phyloP scores from a whole-genome alignment of 2,329 filamentous ascomycete species.

The Epichloe elymi region DNA sequence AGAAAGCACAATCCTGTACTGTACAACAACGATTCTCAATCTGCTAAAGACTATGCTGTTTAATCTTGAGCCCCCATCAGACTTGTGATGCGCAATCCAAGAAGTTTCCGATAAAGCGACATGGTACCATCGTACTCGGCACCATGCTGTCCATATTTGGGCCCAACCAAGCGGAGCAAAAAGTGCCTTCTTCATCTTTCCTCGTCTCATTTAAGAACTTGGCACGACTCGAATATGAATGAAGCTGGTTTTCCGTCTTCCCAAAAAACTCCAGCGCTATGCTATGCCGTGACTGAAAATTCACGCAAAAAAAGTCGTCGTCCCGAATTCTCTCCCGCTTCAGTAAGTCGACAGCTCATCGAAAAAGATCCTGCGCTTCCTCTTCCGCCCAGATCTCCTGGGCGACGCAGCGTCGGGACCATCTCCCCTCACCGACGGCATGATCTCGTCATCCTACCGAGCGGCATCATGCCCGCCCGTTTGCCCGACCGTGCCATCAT shows the following conservation, averaged over 20 bases:
- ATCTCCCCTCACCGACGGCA: too few species aligned
- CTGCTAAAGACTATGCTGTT: too few species aligned
- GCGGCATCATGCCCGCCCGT: too few species aligned
- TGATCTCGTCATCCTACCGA: too few species aligned
- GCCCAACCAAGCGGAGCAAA: background rate
- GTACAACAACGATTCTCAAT: too few species aligned
- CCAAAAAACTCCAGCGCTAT: constrained; percentile 3
- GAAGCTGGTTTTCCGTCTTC: background rate
- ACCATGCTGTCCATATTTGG: background rate
- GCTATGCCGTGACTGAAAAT: background rate
- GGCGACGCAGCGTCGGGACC: background rate
- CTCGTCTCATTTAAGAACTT: background rate
- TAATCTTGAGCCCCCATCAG: too few species aligned
- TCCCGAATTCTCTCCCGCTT: background rate
- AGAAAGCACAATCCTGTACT: background rate
- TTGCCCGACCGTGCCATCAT: background rate
- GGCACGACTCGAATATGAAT: background rate
- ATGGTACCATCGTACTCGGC: background rate
- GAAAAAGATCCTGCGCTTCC: background rate
- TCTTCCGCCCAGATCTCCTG: background rate
- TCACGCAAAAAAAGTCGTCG: background rate
- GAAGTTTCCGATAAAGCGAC: background rate
- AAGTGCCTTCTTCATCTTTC: background rate
- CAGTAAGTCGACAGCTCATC: background rate
- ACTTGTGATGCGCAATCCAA: background rate